Percentiles rank a stretch among this genome's conserved stretches.
phyloP scores from a whole-genome alignment of 768 basidiomycete genomes.

The Botryobasidium botryosum region DNA sequence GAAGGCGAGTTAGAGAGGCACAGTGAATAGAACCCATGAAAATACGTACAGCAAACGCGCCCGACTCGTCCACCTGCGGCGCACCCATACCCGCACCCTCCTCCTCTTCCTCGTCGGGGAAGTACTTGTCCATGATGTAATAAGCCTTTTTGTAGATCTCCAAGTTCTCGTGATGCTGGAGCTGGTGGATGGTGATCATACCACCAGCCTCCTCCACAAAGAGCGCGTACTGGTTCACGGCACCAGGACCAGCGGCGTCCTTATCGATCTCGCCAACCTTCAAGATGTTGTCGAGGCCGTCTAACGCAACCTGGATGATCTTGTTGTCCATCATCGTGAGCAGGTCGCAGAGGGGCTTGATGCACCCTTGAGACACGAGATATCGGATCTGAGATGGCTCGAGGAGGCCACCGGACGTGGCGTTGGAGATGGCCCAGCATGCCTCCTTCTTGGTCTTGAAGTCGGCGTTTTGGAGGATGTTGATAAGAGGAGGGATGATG shows the following conservation, averaged over 20 bases:
- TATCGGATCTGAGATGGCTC: slow-evolving; percentile 96
- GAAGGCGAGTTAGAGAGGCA: slow-evolving; percentile 24
- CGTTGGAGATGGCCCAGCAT: slow-evolving; percentile 99
- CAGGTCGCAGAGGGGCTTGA: slow-evolving; percentile 94
- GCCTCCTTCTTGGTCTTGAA: slow-evolving; percentile 99
- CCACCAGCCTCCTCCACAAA: slow-evolving; percentile 97
- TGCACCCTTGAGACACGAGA: slow-evolving; percentile 93
- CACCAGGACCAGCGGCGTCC: slow-evolving; percentile 60
- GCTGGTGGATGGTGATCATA: slow-evolving; percentile 97
- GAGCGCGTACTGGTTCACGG: slow-evolving; percentile 79
- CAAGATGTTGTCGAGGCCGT: slow-evolving; percentile 94
- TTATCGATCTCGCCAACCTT: slow-evolving; percentile 97
- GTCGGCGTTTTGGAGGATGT: slow-evolving; percentile 92
- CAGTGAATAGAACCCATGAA: slow-evolving; percentile 39
- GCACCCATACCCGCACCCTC: slow-evolving; percentile 65
- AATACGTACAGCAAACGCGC: slow-evolving; percentile 21
- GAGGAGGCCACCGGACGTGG: slow-evolving; percentile 76
- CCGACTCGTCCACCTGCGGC: slow-evolving; percentile 35
- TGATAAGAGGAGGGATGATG: slow-evolving; percentile 94
- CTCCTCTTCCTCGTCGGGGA: slow-evolving; percentile 89
- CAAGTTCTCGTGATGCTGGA: slow-evolving; percentile 98
- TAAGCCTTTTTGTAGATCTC: slow-evolving; percentile 99
- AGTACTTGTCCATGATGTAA: slow-evolving; percentile 96
- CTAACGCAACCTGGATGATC: slow-evolving; percentile 95
- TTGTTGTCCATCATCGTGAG: slow-evolving; percentile 99